Evolutionary conservation across 2,329 filamentous ascomycete species (phyloP), one percentile per base, ranked within the genome.

Genomic region (Diaporthe batatas): DNA sequence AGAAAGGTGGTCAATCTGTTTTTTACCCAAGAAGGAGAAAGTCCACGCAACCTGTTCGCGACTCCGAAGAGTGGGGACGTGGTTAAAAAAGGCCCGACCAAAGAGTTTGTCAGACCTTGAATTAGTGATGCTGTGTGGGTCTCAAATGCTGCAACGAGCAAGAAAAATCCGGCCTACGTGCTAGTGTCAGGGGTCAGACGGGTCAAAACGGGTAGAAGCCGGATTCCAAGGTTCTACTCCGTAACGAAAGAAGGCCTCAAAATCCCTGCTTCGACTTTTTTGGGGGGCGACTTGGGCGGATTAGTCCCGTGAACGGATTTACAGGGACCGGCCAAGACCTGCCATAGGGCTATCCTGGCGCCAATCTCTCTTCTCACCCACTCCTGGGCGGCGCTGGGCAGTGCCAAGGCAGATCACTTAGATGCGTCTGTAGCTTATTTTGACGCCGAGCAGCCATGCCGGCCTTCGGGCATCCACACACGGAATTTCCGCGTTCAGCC

Each of bases 341-440:
- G 34, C 42, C 57, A 59, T 36, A 59, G 12, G 21, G 57, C 25
- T 29, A 54, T 16, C 21, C 21, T 42, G 42, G 57, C 14, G 34
- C n/a, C n/a, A n/a, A n/a, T n/a, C n/a, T n/a, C n/a, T n/a, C n/a
- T n/a, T 36, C 57, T 36, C n/a, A 42, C 36, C 57, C 57, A 39
- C 21, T 59, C 36, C 34, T 42, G 14, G 25, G 21, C 57, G 29
- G 36, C 57, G 25, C 57, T 36, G n/a, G 44, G 57, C 57, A 59
- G 57, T 59, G 57, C 57, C 57, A 59, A 59, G 57, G 25, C 57
- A n/a, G 57, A 59, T 59, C 57, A 11, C 12, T 34, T 23, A 32
- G 55, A 58, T 58, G 34, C 32, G 21, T 58, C 36, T 39, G 21
- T 58, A 58, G 32, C 57, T 59, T 59, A 59, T 59, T 59, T 59